Percentiles rank a stretch among this genome's conserved stretches.
Conservation (phyloP, 768 basidiomycete genomes). For the Obba rivulosa region DNA sequence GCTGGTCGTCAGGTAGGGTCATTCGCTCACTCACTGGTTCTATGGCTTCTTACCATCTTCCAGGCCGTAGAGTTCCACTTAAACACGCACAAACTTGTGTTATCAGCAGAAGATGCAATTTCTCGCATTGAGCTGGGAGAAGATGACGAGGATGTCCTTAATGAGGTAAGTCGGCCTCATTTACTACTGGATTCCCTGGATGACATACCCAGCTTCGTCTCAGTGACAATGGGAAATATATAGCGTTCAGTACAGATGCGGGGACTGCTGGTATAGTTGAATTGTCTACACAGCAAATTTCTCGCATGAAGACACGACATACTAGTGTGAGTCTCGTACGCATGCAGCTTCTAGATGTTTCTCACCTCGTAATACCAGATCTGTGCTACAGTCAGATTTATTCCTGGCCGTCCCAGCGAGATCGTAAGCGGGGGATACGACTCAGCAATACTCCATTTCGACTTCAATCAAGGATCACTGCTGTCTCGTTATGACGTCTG, state of each 20-base stretch:
- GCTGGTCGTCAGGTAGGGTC: conserved; percentile 50
- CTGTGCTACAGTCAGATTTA: conserved; percentile 63
- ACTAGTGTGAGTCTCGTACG: conserved; percentile 47
- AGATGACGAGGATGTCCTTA: conserved; percentile 52
- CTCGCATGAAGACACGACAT: conserved; percentile 58
- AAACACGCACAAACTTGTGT: conserved; percentile 47
- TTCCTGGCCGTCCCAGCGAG: conserved; percentile 66
- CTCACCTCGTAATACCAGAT: conserved; percentile 41
- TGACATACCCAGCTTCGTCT: conserved; percentile 53
- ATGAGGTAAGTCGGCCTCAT: conserved; percentile 49
- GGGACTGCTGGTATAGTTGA: conserved; percentile 67
- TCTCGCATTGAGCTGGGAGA: conserved; percentile 40
- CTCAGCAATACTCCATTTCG: conserved; percentile 60
- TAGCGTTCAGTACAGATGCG: conserved; percentile 70
- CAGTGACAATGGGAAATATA: conserved; percentile 41
- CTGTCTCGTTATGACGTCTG: conserved; percentile 59
- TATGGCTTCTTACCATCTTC: not conserved
- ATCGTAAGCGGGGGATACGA: conserved; percentile 79
- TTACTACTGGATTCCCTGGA: conserved; percentile 1
- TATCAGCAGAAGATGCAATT: conserved; percentile 44
- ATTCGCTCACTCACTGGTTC: not conserved
- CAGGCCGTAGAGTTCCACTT: conserved; percentile 40
- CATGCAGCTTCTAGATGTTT: not conserved
- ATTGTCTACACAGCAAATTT: conserved; percentile 40
- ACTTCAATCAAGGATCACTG: conserved; percentile 47